phyloP scores from a whole-genome alignment of 148 eudicot species.

The Fagopyrum homotropicum region DNA sequence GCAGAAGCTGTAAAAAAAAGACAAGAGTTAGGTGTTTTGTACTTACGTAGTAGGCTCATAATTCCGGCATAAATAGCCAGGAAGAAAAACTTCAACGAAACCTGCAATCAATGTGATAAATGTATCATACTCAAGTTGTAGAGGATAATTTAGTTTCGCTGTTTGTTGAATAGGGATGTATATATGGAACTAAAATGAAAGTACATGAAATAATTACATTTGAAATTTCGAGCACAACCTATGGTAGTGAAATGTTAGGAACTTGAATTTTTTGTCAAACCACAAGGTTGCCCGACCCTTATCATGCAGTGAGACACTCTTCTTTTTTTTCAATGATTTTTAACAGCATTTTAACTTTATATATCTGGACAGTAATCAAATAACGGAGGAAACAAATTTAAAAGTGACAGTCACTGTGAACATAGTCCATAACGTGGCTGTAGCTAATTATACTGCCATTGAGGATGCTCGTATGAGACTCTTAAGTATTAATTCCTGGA shows the following conservation, averaged over 20 bases:
- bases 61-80: constrained; percentile 11
- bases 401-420: constrained; percentile 5
- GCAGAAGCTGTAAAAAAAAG: background rate
- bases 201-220: background rate
- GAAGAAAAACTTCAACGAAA: constrained; percentile 13
- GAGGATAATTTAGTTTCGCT: background rate
- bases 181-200: background rate
- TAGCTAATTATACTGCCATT: background rate
- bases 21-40: background rate
- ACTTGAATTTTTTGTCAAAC: no score
- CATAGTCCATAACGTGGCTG: constrained; percentile 4
- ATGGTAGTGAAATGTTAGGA: no score
- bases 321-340: background rate
- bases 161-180: background rate
- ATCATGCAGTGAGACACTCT: background rate
- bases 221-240: background rate
- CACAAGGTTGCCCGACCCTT: background rate
- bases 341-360: background rate
- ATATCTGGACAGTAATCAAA: background rate
- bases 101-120: background rate
- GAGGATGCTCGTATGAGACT: background rate
- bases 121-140: background rate
- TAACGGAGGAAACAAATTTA: background rate
- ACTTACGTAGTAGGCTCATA: constrained; percentile 9
- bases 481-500: background rate